A percentile compares a stretch with the other conserved stretches of the same genome.
Evolutionary conservation across 2,329 filamentous ascomycete species (phyloP).

Genomic region (Colletotrichum eleusines): DNA sequence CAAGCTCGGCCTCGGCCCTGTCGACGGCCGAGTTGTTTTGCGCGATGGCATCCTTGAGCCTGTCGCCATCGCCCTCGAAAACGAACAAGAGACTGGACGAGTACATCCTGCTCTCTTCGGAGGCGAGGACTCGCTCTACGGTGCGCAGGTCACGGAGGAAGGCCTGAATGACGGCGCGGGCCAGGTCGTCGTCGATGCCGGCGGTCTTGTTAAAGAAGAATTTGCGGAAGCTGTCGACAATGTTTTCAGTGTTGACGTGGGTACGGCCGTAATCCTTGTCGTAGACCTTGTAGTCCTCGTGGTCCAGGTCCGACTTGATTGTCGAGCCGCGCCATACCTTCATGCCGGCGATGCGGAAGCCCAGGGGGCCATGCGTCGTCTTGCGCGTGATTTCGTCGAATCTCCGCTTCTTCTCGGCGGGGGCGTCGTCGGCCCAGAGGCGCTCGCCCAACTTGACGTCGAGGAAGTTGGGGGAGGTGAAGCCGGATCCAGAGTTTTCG

Average conservation of each 20-base stretch:
- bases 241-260: slow-evolving; percentile 64
- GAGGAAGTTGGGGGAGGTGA: slow-evolving; percentile 87
- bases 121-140: slow-evolving; percentile 66
- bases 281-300: slow-evolving; percentile 70
- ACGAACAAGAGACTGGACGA: slow-evolving; percentile 73
- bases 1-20: slow-evolving; percentile 52
- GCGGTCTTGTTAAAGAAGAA: slow-evolving; percentile 71
- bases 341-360: slow-evolving; percentile 76
- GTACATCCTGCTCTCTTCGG: slow-evolving; percentile 73
- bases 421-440: slow-evolving; percentile 84
- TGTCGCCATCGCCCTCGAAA: slow-evolving; percentile 72
- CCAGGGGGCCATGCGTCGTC: slow-evolving; percentile 71
- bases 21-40: slow-evolving; percentile 66
- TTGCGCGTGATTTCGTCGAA: slow-evolving; percentile 70
- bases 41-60: slow-evolving; percentile 65
- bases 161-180: slow-evolving; percentile 64
- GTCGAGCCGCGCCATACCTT: slow-evolving; percentile 70
- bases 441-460: slow-evolving; percentile 92
- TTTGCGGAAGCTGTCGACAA: slow-evolving; percentile 65
- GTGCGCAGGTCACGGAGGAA: slow-evolving; percentile 66
- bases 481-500: slow-evolving; percentile 85
- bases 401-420: slow-evolving; percentile 67
- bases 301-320: slow-evolving; percentile 62
- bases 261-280: slow-evolving; percentile 73
- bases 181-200: slow-evolving; percentile 70